A percentile compares a stretch with the other conserved stretches of the same genome.
These are phyloP conservation scores for Fusarium cyanostomum DNA, from an alignment of 2,329 filamentous ascomycete genomes.

Conservation along the genomic window DNA sequence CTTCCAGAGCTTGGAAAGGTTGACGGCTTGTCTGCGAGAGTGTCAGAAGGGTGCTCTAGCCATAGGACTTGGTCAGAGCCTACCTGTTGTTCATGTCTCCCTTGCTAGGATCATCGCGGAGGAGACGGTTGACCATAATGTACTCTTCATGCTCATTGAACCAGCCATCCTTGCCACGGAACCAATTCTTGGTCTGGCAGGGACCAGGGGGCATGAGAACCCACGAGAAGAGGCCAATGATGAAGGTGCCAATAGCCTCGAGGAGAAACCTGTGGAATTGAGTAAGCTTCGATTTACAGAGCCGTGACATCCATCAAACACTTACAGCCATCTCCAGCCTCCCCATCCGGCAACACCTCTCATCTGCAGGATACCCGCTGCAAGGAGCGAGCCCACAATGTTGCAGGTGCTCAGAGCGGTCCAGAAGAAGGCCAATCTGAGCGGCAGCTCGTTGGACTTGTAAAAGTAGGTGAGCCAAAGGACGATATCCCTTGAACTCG, in stretches of 20 bases:
- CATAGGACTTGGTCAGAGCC: background rate
- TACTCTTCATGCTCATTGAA: slow-evolving; percentile 68
- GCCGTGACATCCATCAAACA: background rate
- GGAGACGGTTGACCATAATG: slow-evolving; percentile 69
- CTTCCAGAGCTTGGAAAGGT: slow-evolving; percentile 55
- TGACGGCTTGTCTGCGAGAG: slow-evolving; percentile 50
- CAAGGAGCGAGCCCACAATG: slow-evolving; percentile 63
- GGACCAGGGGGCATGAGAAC: slow-evolving; percentile 58
- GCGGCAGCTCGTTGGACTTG: slow-evolving; percentile 73
- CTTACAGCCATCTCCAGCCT: slow-evolving; percentile 53
- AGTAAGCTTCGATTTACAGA: background rate
- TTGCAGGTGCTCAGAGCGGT: slow-evolving; percentile 67
- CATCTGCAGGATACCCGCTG: slow-evolving; percentile 50
- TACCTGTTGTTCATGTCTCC: slow-evolving; percentile 69
- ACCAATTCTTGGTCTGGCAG: slow-evolving; percentile 63
- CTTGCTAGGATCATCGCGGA: slow-evolving; percentile 69
- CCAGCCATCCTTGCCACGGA: slow-evolving; percentile 67
- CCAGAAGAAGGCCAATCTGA: slow-evolving; percentile 76
- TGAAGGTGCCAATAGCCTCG: slow-evolving; percentile 57
- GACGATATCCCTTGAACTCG: slow-evolving; percentile 55
- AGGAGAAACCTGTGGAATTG: slow-evolving; percentile 55
- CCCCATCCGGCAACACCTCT: slow-evolving; percentile 50
- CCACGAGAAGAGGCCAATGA: slow-evolving; percentile 56
- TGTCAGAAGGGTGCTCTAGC: slow-evolving; percentile 28
- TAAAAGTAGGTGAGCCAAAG: slow-evolving; percentile 81